These are phyloP conservation scores for Harringtonia lauricola DNA, from an alignment of 2,329 filamentous ascomycete species.

Conservation along the genomic window DNA sequence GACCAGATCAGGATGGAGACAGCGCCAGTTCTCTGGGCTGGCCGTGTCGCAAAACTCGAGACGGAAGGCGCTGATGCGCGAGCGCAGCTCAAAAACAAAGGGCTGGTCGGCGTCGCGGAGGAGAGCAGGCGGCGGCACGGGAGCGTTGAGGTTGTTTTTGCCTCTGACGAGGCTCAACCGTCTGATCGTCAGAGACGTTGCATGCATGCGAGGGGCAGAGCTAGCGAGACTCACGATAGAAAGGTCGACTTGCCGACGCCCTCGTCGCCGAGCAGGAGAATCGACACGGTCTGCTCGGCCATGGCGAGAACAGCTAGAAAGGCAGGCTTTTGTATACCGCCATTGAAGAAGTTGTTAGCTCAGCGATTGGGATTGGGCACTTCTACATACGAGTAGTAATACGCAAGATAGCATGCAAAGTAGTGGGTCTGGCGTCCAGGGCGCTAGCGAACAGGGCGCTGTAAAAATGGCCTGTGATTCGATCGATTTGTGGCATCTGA, in stretches of 20 bases:
- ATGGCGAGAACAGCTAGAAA: too few relatives aligned
- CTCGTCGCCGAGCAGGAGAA: conserved; percentile 48
- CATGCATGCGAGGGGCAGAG: too few relatives aligned
- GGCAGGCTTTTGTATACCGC: too few relatives aligned
- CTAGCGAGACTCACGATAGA: conserved; percentile 38
- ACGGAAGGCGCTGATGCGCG: conserved; percentile 33
- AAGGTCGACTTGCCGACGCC: conserved; percentile 51
- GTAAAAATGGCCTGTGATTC: too few relatives aligned
- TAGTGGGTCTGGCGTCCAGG: too few relatives aligned
- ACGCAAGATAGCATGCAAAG: too few relatives aligned
- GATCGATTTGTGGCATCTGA: too few relatives aligned
- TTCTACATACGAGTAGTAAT: too few relatives aligned
- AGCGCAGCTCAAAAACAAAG: conserved; percentile 43
- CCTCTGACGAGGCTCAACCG: conserved; percentile 35
- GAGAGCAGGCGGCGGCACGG: conserved; percentile 33
- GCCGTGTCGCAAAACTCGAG: conserved; percentile 51
- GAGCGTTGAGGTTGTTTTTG: conserved; percentile 16
- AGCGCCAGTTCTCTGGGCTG: conserved; percentile 45
- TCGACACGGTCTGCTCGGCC: conserved; percentile 19
- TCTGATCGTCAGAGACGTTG: conserved; percentile 26
- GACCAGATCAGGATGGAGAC: conserved; percentile 46
- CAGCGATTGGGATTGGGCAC: too few relatives aligned
- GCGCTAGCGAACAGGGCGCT: too few relatives aligned
- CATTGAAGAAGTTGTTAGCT: too few relatives aligned
- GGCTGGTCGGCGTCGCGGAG: conserved; percentile 50